Evolutionary conservation across 306 rosid species (phyloP).

Genomic region (Cicer cuneatum): DNA sequence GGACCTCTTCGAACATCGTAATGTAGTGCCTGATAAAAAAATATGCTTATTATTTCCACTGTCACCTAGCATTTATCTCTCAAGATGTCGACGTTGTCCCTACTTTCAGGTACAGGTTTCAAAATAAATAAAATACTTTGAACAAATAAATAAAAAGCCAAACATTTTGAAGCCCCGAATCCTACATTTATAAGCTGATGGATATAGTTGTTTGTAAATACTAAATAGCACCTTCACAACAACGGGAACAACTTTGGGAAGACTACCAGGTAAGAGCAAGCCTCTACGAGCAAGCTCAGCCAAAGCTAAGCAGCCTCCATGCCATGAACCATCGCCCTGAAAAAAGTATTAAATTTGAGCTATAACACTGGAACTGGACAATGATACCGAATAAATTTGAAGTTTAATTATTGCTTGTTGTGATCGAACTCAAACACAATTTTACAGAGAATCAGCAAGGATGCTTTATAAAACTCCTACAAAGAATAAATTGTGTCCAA

Average conservation of each 20-base stretch:
- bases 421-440: conserved; percentile 3
- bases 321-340: conserved; percentile 99
- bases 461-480: conserved; percentile 14
- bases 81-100: conserved; percentile 29
- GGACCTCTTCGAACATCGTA: conserved; percentile 99
- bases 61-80: conserved; percentile 34
- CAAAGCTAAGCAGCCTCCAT: conserved; percentile 97
- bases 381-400: conserved; percentile 7
- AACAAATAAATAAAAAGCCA: conserved; percentile 29
- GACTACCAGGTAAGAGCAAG: conserved; percentile 81
- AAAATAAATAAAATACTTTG: conserved; percentile 36
- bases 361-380: conserved; percentile 26
- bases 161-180: conserved; percentile 38
- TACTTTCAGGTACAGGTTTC: conserved; percentile 13
- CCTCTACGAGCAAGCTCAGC: conserved; percentile 99
- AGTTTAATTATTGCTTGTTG: conserved; percentile 7
- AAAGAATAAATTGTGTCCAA: not conserved
- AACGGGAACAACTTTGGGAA: conserved; percentile 89
- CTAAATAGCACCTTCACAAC: conserved; percentile 77
- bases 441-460: conserved; percentile 10
- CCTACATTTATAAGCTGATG: conserved; percentile 27
- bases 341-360: conserved; percentile 44
- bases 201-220: conserved; percentile 36
- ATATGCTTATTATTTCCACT: conserved; percentile 44
- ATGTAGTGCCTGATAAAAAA: conserved; percentile 76